Percentiles rank a stretch among this genome's conserved stretches.
Evolutionary conservation across 495 filamentous ascomycete genomes (phyloP).

Genomic region (Usnea hakonensis): DNA sequence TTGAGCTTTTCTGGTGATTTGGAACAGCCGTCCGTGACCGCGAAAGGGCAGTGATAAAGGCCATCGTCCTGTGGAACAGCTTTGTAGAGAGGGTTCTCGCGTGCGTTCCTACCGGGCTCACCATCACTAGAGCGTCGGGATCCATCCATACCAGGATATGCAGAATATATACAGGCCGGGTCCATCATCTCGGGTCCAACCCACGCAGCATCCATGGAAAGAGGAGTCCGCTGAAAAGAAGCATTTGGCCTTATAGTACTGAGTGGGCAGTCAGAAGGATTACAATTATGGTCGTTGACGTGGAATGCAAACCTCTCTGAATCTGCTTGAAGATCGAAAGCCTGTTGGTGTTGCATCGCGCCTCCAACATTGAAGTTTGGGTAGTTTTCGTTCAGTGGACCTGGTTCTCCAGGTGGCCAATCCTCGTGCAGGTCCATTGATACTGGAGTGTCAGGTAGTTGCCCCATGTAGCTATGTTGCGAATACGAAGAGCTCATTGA

Average conservation of each 20-base stretch:
- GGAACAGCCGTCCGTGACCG: constrained; percentile 70
- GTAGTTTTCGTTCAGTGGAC: constrained; percentile 5
- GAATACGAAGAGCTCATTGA: constrained; percentile 20
- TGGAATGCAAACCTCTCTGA: constrained; percentile 18
- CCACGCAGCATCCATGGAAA: constrained; percentile 19
- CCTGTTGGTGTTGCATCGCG: constrained; percentile 3
- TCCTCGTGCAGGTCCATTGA: constrained; percentile 18
- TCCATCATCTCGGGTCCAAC: constrained; percentile 8
- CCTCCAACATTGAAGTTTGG: constrained; percentile 14
- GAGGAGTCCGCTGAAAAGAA: constrained; percentile 12
- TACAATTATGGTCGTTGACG: not conserved
- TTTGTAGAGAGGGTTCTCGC: constrained; percentile 74
- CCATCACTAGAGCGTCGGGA: constrained; percentile 43
- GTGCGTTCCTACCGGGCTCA: constrained; percentile 49
- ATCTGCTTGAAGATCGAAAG: constrained; percentile 8
- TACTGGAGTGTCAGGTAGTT: constrained; percentile 16
- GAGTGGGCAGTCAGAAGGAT: constrained; percentile 8
- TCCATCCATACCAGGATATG: constrained; percentile 14
- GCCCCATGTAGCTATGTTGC: constrained; percentile 15
- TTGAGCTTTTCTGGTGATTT: constrained; percentile 75
- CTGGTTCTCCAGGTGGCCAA: constrained; percentile 10
- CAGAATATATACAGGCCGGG: constrained; percentile 12
- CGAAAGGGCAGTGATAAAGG: constrained; percentile 85
- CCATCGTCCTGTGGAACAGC: constrained; percentile 61
- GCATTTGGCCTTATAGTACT: constrained; percentile 20